A percentile compares a stretch with the other conserved stretches of the same genome.
These are phyloP conservation scores for Metroxylon sagu DNA, from an alignment of 176 grass and related monocot genomes.

Conservation along the genomic window DNA sequence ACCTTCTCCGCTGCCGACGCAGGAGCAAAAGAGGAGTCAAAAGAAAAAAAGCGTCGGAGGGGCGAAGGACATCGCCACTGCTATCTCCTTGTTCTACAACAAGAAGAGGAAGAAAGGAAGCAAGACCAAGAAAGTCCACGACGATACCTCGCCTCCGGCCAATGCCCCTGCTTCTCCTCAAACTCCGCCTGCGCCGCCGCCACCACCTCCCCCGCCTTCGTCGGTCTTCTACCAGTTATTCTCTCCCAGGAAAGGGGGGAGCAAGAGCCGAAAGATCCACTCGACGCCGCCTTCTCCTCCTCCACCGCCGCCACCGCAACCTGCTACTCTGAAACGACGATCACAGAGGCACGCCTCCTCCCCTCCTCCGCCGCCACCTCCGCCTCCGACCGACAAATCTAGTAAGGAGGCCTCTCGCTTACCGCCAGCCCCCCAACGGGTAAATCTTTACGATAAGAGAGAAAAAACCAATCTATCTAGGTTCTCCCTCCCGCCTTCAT, in stretches of 20 bases:
- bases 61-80: slow-evolving; percentile 73
- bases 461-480: slow-evolving; percentile 15
- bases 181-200: slow-evolving; percentile 16
- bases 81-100: slow-evolving; percentile 82
- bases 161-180: slow-evolving; percentile 15
- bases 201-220: slow-evolving; percentile 41
- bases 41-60: slow-evolving; percentile 75
- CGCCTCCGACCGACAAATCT: not conserved
- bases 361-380: not conserved
- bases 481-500: slow-evolving; percentile 33
- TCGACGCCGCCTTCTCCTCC: slow-evolving; percentile 18
- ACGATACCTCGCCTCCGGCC: slow-evolving; percentile 30
- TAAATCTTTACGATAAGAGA: not conserved
- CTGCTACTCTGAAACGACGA: slow-evolving; percentile 12
- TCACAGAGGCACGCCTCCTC: slow-evolving; percentile 23
- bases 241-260: slow-evolving; percentile 49
- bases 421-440: not conserved
- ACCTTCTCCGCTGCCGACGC: slow-evolving; percentile 13
- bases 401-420: slow-evolving; percentile 17
- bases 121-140: slow-evolving; percentile 49
- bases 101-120: slow-evolving; percentile 64
- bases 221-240: slow-evolving; percentile 75
- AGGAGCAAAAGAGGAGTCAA: slow-evolving; percentile 19
- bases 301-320: slow-evolving; percentile 32
- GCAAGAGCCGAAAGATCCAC: slow-evolving; percentile 64